Percentiles rank a stretch among this genome's conserved stretches.
Evolutionary conservation across 179 eudicot genomes (phyloP).

Genomic region (Vitellaria paradoxa): DNA sequence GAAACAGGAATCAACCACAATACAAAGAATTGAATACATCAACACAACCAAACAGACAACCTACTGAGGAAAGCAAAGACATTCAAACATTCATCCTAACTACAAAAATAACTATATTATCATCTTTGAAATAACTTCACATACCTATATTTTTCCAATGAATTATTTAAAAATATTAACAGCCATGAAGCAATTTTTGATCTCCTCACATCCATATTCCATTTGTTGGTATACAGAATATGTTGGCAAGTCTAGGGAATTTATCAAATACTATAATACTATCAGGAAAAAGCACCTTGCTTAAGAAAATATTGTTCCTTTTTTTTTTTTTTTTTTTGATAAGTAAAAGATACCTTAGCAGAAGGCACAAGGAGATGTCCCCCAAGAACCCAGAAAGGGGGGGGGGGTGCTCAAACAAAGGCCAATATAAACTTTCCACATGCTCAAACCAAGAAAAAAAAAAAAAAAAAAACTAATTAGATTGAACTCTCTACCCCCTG

Average conservation of each 20-base stretch:
- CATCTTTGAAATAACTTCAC: background rate
- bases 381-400: too few relatives aligned
- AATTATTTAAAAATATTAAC: background rate
- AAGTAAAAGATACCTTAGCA: too few relatives aligned
- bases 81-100: background rate
- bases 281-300: background rate
- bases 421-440: too few relatives aligned
- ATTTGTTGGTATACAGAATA: background rate
- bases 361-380: too few relatives aligned
- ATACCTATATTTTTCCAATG: background rate
- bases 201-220: background rate
- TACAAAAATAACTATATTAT: background rate
- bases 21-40: background rate
- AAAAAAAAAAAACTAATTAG: too few relatives aligned
- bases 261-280: background rate
- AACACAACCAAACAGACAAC: conserved; percentile 1
- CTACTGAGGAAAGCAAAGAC: background rate
- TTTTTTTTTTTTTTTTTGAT: too few relatives aligned
- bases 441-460: too few relatives aligned
- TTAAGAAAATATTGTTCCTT: background rate
- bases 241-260: background rate
- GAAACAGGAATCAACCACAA: conserved; percentile 18
- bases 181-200: background rate
- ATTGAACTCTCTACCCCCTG: too few relatives aligned
- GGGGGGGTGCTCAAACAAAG: too few relatives aligned